phyloP scores from a whole-genome alignment of 1,284 basidiomycete species.

The Ustilago nuda region DNA sequence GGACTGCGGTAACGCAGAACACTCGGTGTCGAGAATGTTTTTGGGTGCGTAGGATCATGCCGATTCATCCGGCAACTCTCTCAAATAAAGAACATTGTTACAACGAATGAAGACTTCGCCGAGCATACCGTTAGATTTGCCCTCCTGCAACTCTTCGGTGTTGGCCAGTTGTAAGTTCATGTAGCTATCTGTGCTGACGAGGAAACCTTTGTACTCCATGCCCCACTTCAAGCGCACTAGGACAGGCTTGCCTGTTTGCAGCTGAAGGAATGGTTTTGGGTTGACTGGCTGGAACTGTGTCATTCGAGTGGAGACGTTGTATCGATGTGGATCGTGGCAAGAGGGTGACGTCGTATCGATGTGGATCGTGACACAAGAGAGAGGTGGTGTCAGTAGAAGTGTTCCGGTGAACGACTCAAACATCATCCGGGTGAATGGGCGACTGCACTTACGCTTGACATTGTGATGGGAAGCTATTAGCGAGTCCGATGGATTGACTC shows the following conservation, averaged over 20 bases:
- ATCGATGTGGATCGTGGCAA: background rate
- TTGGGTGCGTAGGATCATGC: constrained; percentile 1
- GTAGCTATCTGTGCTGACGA: constrained; percentile 98
- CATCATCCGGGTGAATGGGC: background rate
- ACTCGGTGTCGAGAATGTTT: background rate
- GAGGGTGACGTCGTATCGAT: background rate
- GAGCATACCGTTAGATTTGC: constrained; percentile 91
- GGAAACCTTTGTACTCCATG: constrained; percentile 97
- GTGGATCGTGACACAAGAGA: background rate
- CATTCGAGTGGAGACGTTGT: background rate
- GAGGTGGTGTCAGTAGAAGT: background rate
- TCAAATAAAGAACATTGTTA: constrained; percentile 67
- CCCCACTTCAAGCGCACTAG: constrained; percentile 98
- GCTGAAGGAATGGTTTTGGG: constrained; percentile 98
- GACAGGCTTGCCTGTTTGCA: constrained; percentile 96
- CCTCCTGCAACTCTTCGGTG: constrained; percentile 97
- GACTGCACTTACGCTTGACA: constrained; percentile 39
- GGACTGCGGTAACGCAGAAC: background rate
- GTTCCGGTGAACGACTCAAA: background rate
- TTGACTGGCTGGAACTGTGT: constrained; percentile 86
- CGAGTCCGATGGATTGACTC: no score
- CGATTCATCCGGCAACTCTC: constrained; percentile 60
- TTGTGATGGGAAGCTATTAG: background rate
- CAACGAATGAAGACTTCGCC: constrained; percentile 97
- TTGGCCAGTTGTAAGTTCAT: constrained; percentile 99